These are phyloP conservation scores for Rhododendron kiyosumense DNA, from an alignment of 148 eudicot species.

Conservation along the genomic window DNA sequence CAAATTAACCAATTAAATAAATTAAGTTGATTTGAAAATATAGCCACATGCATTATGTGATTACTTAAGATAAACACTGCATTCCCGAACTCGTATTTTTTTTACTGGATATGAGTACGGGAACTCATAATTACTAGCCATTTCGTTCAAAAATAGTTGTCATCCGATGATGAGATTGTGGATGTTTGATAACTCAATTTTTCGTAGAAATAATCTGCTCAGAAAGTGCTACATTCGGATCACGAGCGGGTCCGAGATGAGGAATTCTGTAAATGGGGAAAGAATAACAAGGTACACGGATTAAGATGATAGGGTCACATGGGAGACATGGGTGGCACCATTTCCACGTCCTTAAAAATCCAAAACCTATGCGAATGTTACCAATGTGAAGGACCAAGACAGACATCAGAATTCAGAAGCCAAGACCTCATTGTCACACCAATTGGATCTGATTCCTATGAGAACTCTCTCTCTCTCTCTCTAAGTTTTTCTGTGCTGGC, in stretches of 20 bases:
- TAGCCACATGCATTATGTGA: too few species aligned
- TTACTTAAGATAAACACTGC: too few species aligned
- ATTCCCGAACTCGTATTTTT: too few species aligned
- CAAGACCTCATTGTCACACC: neutral
- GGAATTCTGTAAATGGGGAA: neutral
- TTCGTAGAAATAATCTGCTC: too few species aligned
- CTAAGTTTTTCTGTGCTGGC: neutral
- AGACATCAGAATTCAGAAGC: neutral
- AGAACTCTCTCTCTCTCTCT: neutral
- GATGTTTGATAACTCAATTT: neutral
- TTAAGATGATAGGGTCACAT: neutral
- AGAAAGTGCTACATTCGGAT: neutral
- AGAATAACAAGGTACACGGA: neutral
- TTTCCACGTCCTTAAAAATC: neutral
- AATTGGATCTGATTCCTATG: neutral
- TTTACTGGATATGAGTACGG: too few species aligned
- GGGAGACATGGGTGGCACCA: neutral
- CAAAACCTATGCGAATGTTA: neutral
- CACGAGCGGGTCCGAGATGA: neutral
- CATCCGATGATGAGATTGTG: neutral
- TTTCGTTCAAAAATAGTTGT: neutral
- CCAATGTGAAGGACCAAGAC: neutral
- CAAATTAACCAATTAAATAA: too few species aligned
- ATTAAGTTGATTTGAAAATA: too few species aligned
- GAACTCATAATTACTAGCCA: neutral